Evolutionary conservation across 495 filamentous ascomycete species (phyloP), one percentile per base, ranked within the genome.

Genomic region (Penicillium crystallinum): DNA sequence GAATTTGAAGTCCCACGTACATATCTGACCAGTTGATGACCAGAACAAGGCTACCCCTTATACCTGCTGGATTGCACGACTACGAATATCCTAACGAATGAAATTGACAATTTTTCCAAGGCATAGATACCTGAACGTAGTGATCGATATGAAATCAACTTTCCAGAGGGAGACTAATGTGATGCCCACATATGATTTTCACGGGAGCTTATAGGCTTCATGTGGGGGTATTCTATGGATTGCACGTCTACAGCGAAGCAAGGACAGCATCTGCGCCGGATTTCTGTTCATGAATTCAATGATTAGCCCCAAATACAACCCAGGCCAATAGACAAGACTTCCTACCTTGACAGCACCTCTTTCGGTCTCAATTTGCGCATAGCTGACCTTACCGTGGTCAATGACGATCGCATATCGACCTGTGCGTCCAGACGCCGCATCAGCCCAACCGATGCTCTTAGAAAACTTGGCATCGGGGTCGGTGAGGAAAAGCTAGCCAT

Each of bases 301-400:
- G 27, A 39, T 54, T 19, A 54, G 41, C 17, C 17, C n/a, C 18
- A 25, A 31, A 19, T n/a, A 14, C 12, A 1, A 21, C 6, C 11
- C 1, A 10, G 14, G 9, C 39, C 11, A 1, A 30, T 33, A 7
- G 21, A 6, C 9, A 39, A 46, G 46, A 7, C 22, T n/a, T 15
- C 53, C 42, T 41, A 68, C 62, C 70, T 64, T 62, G 4, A 66
- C 62, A 46, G 83, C 82, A 50, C 87, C 81, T 51, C 76, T 77
- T 37, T 81, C 77, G 35, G 82, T 83, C 69, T 91, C 87, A 58
- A 87, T 85, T 65, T 89, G 84, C 17, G 91, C 90, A 70, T 96
- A 96, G 40, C 72, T 72, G 44, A 97, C 78, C 74, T 87, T 95
- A 49, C 91, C 91, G 64, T 95, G 82, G 67, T 96, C 90, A 57